These are phyloP conservation scores for Zychaea mexicana DNA, from an alignment of 371 early-diverging fungal genomes.

Conservation along the genomic window DNA sequence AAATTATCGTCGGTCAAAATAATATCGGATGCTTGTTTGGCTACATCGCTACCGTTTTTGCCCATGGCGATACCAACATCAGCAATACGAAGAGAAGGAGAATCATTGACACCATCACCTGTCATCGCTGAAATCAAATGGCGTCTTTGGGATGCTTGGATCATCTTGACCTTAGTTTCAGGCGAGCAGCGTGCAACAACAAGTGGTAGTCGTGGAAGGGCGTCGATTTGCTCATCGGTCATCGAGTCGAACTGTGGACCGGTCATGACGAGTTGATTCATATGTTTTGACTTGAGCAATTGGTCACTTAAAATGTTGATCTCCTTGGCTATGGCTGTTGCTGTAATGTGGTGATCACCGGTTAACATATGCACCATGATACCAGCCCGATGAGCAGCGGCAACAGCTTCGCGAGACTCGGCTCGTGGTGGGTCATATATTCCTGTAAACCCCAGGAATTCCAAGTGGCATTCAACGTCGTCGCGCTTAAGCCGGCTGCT, in stretches of 20 bases:
- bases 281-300: slow-evolving; percentile 35
- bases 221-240: slow-evolving; percentile 81
- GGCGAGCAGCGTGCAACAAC: slow-evolving; percentile 95
- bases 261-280: slow-evolving; percentile 70
- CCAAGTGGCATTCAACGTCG: slow-evolving; percentile 64
- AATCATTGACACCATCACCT: slow-evolving; percentile 94
- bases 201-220: slow-evolving; percentile 75
- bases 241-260: slow-evolving; percentile 79
- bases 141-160: slow-evolving; percentile 85
- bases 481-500: slow-evolving; percentile 42
- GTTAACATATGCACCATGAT: slow-evolving; percentile 93
- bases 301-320: slow-evolving; percentile 75
- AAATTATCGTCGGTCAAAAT: slow-evolving; percentile 89
- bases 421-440: slow-evolving; percentile 89
- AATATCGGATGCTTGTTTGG: slow-evolving; percentile 91
- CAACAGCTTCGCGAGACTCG: slow-evolving; percentile 72
- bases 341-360: slow-evolving; percentile 89
- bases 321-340: slow-evolving; percentile 86
- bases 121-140: slow-evolving; percentile 77
- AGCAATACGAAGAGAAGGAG: slow-evolving; percentile 88
- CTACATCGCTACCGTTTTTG: slow-evolving; percentile 88
- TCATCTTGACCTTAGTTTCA: slow-evolving; percentile 97
- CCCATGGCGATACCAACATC: slow-evolving; percentile 95
- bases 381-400: slow-evolving; percentile 84
- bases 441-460: slow-evolving; percentile 88